Conservation (phyloP, 306 rosid genomes). For the Cucurbita maxima region DNA sequence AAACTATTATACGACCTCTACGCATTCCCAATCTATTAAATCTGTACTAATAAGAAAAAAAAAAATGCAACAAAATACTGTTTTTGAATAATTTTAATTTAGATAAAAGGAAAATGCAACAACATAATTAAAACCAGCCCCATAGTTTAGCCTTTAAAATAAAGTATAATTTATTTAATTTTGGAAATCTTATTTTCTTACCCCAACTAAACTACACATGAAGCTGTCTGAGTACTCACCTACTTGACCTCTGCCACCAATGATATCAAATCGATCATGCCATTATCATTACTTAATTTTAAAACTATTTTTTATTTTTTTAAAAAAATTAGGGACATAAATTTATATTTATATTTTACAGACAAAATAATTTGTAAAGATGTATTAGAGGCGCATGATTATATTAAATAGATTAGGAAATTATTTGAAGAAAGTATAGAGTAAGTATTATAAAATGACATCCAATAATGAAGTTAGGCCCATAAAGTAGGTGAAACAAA, state of each 20-base stretch:
- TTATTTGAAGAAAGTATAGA: not conserved
- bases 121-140: too few species aligned
- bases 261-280: not conserved
- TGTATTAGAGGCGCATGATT: too few species aligned
- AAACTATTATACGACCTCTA: not conserved
- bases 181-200: not conserved
- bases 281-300: not conserved
- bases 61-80: not conserved
- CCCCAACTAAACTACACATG: not conserved
- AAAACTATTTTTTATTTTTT: too few species aligned
- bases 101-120: not conserved
- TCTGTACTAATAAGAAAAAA: not conserved
- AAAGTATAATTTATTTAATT: not conserved
- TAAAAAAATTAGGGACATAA: too few species aligned
- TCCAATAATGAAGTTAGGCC: not conserved
- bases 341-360: too few species aligned
- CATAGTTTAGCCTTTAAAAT: not conserved
- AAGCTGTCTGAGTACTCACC: not conserved
- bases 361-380: too few species aligned
- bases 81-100: not conserved
- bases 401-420: not conserved
- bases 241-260: not conserved
- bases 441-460: not conserved
- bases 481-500: not conserved
- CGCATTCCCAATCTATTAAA: not conserved